These are phyloP conservation scores for Sanguinoderma infundibulare DNA, from an alignment of 1,284 basidiomycete species.

Conservation along the genomic window DNA sequence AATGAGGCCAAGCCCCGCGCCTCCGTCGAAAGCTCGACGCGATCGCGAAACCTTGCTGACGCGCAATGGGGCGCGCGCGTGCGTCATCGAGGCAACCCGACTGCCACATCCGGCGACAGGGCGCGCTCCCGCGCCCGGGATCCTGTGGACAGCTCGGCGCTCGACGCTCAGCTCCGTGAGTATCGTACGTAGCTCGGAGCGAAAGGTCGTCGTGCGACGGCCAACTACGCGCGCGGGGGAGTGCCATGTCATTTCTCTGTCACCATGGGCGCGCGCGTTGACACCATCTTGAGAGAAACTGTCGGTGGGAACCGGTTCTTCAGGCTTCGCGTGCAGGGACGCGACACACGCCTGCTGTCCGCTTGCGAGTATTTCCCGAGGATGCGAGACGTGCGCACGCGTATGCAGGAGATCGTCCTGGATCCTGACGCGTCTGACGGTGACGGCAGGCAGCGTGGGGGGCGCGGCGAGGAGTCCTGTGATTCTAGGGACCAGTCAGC, in stretches of 20 bases:
- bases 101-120: neutral
- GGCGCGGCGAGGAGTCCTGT: neutral
- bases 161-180: neutral
- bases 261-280: neutral
- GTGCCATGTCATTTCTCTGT: neutral
- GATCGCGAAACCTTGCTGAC: neutral
- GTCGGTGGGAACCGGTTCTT: neutral
- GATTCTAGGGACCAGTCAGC: neutral
- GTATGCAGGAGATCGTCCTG: neutral
- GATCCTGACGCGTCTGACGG: neutral
- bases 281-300: neutral
- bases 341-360: no score
- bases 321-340: neutral
- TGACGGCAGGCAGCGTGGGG: no score
- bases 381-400: no score
- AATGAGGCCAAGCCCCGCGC: neutral
- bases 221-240: neutral
- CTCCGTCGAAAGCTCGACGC: neutral
- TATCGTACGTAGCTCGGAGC: no score
- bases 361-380: neutral
- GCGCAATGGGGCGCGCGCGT: neutral
- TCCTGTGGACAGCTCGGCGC: neutral
- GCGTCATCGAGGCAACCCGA: neutral
- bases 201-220: neutral
- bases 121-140: neutral